Base-by-base conservation (phyloP, 768 basidiomycete genomes). In the Naganishia vishniacii region DNA sequence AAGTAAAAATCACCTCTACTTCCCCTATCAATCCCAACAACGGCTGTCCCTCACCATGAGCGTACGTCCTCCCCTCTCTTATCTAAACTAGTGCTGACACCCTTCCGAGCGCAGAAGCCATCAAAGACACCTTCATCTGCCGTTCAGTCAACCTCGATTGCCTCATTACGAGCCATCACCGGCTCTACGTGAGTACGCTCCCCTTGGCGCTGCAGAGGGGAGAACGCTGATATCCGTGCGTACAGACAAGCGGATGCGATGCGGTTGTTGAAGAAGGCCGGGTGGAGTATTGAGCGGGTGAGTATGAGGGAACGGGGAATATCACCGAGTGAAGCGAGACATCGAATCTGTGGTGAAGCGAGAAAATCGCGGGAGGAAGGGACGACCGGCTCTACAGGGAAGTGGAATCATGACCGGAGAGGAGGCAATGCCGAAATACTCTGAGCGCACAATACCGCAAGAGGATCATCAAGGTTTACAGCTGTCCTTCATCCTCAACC, bases 251-350 rank as follows among this genome's bases (percentile, higher is more conserved):
- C 67, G 23, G 74, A 75, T 59, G 75, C 77, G 5, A 42, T 62
- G 28, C 65, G 67, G 40, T 69, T 75, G 40, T 64, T 76, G 42
- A 78, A 74, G 66, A 71, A 73, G 47, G 56, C 61, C 3, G 64
- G 70, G 63, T 77, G 73, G 66, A 68, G 69, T 23, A 25, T 76
- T 37, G 75, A 78, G 34, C 69, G 69, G 37, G 75, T 76, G 56
- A 59, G 71, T 69, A 9, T 41, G 7, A 37, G 15, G 7, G 34
- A 7, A 41, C 62, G 45, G 46, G 46, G 25, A n/a, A 20, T n/a
- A 37, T 37, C 42, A 5, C 26, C 46, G 25, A 51, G 48, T 25
- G 26, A 26, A 13, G 12, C 11, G 12, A n/a, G 13, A 15, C 8
- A 7, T 37, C 34, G 15, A 37, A 15, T 7, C 34, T 37, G 46